phyloP scores from a whole-genome alignment of 257 asterid species.

The Solanum medicagineum region DNA sequence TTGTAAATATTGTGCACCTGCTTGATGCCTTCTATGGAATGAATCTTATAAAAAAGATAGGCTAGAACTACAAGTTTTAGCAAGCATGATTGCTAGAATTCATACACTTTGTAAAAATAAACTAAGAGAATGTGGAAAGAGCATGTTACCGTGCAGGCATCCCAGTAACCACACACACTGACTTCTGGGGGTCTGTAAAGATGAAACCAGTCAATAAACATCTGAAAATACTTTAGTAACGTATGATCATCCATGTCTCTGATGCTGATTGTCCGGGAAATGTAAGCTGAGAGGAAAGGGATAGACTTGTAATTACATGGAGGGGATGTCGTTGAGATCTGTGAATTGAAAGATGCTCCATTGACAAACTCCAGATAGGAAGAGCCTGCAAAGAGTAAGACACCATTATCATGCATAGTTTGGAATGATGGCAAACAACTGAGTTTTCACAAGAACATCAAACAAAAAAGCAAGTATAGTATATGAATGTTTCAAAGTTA shows the following conservation, averaged over 20 bases:
- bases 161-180: constrained; percentile 75
- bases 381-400: constrained; percentile 26
- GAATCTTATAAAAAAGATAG: neutral
- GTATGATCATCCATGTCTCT: neutral
- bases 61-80: neutral
- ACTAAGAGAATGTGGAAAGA: neutral
- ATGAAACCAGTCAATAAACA: constrained; percentile 6
- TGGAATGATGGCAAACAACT: neutral
- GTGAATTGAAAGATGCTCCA: constrained; percentile 71
- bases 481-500: neutral
- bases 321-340: constrained; percentile 35
- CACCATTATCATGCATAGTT: neutral
- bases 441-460: neutral
- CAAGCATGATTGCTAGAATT: neutral
- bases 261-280: neutral
- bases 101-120: neutral
- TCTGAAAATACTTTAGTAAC: neutral
- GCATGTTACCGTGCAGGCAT: constrained; percentile 63
- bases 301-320: constrained; percentile 34
- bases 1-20: neutral
- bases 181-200: constrained; percentile 67
- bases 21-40: neutral
- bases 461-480: neutral
- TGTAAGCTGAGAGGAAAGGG: neutral
- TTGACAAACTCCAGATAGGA: constrained; percentile 50